Percentiles rank a stretch among this genome's conserved stretches.
phyloP scores from a whole-genome alignment of 2,329 filamentous ascomycete genomes.

The Neoscytalidium dimidiatum region DNA sequence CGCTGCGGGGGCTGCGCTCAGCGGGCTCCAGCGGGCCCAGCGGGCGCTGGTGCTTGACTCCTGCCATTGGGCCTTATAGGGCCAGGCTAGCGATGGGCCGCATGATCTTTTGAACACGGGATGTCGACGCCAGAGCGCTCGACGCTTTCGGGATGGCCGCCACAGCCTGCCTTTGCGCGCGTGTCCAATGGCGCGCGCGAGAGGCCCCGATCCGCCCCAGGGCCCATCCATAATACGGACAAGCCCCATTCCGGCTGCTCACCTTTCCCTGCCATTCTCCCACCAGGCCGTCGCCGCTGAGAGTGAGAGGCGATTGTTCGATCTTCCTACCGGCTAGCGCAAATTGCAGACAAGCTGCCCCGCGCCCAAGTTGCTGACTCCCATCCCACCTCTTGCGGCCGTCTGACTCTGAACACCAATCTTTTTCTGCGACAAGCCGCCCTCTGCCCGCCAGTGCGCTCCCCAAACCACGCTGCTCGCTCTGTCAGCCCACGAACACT shows the following conservation, averaged over 20 bases:
- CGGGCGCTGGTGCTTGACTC: constrained; percentile 7
- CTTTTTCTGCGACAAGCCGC: constrained; percentile 10
- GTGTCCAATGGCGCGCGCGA: constrained; percentile 14
- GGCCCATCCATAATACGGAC: constrained; percentile 22
- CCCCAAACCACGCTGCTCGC: neutral
- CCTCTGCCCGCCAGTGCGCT: neutral
- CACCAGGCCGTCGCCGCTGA: constrained; percentile 14
- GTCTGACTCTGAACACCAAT: constrained; percentile 16
- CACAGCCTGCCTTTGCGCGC: constrained; percentile 16
- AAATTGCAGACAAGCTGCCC: constrained; percentile 13
- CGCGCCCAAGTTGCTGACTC: constrained; percentile 12
- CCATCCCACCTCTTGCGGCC: constrained; percentile 16
- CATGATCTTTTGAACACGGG: constrained; percentile 44
- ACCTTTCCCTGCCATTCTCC: constrained; percentile 18
- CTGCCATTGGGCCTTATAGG: constrained; percentile 22
- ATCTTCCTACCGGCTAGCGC: constrained; percentile 14
- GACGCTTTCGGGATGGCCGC: constrained; percentile 17
- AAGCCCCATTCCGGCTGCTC: constrained; percentile 18
- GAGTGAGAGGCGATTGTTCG: constrained; percentile 14
- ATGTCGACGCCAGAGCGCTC: constrained; percentile 24
- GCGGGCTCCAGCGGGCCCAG: too few species aligned
- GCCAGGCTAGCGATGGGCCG: constrained; percentile 29
- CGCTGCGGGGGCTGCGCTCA: constrained; percentile 1
- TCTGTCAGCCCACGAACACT: constrained; percentile 1
- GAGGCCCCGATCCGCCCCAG: constrained; percentile 14